A percentile compares a stretch with the other conserved stretches of the same genome.
Evolutionary conservation across 2,329 filamentous ascomycete genomes (phyloP).

Genomic region (Geoglossum cookeanum): DNA sequence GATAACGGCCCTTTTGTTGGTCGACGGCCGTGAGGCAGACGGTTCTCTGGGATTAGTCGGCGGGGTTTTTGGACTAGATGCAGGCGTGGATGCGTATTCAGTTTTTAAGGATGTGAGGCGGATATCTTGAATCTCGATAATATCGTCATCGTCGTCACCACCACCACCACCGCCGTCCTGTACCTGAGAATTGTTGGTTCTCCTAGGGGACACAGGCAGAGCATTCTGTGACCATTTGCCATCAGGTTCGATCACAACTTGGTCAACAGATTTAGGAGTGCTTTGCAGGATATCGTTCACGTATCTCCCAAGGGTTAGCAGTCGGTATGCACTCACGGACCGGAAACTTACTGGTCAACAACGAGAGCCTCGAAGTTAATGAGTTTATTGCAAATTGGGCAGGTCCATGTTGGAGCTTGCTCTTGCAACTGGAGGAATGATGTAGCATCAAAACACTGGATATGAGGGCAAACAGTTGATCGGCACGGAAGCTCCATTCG

Average conservation of each 20-base stretch:
- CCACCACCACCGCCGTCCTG: constrained; percentile 24
- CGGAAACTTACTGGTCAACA: constrained; percentile 54
- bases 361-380: constrained; percentile 67
- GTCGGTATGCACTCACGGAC: neutral
- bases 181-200: constrained; percentile 13
- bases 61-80: constrained; percentile 17
- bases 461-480: constrained; percentile 62
- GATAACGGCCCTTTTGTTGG: constrained; percentile 30
- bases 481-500: constrained; percentile 65
- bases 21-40: constrained; percentile 22
- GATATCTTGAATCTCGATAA: constrained; percentile 29
- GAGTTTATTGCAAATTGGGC: constrained; percentile 75
- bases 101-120: constrained; percentile 20
- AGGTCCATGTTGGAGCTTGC: constrained; percentile 92
- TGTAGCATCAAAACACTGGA: constrained; percentile 85
- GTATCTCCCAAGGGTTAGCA: constrained; percentile 35
- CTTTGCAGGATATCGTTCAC: constrained; percentile 68
- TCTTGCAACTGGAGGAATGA: constrained; percentile 89
- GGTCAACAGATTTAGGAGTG: constrained; percentile 52
- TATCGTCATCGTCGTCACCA: constrained; percentile 28
- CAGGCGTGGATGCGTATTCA: constrained; percentile 16
- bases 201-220: constrained; percentile 11
- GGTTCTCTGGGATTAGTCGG: constrained; percentile 15
- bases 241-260: constrained; percentile 77
- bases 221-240: constrained; percentile 50